Evolutionary conservation across 495 filamentous ascomycete species (phyloP).

Genomic region (Wilcoxina mikolae): DNA sequence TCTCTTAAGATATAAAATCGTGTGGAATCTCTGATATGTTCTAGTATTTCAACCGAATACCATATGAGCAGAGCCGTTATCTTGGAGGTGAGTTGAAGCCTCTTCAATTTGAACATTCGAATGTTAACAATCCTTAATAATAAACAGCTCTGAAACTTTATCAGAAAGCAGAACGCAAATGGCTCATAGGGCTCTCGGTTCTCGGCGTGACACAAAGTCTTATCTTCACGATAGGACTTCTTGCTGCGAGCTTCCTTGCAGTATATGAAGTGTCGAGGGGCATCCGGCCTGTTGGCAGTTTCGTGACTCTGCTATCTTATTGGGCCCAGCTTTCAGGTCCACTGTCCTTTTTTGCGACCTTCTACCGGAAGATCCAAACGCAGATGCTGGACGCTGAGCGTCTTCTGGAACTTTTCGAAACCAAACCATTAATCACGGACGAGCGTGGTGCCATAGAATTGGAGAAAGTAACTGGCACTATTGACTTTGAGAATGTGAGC

Average conservation of each 20-base stretch:
- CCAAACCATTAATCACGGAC: conserved; percentile 46
- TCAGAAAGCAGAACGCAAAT: conserved; percentile 25
- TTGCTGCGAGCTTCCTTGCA: conserved; percentile 50
- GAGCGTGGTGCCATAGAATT: conserved; percentile 41
- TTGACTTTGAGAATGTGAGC: conserved; percentile 49
- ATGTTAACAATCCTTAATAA: not conserved
- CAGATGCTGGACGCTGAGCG: conserved; percentile 57
- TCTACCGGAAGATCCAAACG: conserved; percentile 43
- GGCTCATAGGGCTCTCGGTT: conserved; percentile 24
- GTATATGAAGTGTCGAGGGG: conserved; percentile 48
- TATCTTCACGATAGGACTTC: conserved; percentile 47
- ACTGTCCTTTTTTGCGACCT: conserved; percentile 47
- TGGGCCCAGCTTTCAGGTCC: conserved; percentile 50
- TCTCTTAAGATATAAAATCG: not conserved
- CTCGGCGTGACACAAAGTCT: conserved; percentile 40
- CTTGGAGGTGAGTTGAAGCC: conserved; percentile 31
- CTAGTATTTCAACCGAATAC: conserved; percentile 52
- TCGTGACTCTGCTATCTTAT: conserved; percentile 56
- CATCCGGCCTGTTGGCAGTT: conserved; percentile 46
- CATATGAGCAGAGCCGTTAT: conserved; percentile 50
- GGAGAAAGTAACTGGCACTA: conserved; percentile 42
- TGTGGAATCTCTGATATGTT: conserved; percentile 12
- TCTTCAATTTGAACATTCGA: not conserved
- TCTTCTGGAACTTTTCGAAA: conserved; percentile 55
- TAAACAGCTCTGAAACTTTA: conserved; percentile 27